These are phyloP conservation scores for Cladophialophora immunda DNA, from an alignment of 2,329 filamentous ascomycete species.

Conservation along the genomic window DNA sequence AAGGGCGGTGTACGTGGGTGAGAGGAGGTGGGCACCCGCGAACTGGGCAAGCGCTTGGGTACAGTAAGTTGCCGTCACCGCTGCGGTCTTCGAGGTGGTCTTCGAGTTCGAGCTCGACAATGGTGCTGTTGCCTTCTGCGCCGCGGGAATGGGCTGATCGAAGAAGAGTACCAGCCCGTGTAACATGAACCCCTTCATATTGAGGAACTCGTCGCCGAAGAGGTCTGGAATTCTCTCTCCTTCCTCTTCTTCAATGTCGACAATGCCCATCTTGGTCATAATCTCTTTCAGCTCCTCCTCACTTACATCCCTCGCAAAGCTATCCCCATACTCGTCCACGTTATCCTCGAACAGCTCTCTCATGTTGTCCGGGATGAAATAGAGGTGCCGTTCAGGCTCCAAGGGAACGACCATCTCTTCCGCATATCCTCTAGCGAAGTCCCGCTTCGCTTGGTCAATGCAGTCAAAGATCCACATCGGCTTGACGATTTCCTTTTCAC, in stretches of 20 bases:
- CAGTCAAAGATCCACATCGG: conserved; percentile 88
- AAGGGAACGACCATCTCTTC: conserved; percentile 69
- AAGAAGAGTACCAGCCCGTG: conserved; percentile 57
- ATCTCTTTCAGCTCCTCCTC: conserved; percentile 65
- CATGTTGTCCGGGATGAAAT: conserved; percentile 68
- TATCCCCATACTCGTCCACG: conserved; percentile 82
- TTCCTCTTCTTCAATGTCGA: conserved; percentile 35
- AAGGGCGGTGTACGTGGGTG: conserved; percentile 52
- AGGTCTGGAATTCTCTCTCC: conserved; percentile 42
- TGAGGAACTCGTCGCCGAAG: conserved; percentile 31
- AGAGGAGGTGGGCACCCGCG: conserved; percentile 67
- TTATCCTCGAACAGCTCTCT: conserved; percentile 61
- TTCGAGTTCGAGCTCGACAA: not conserved
- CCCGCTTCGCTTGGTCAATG: conserved; percentile 65
- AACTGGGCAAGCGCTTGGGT: conserved; percentile 71
- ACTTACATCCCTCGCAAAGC: conserved; percentile 76
- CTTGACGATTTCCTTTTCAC: conserved; percentile 75
- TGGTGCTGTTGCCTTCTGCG: not conserved
- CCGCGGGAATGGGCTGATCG: conserved; percentile 35
- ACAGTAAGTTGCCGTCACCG: conserved; percentile 46
- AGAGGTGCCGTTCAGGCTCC: conserved; percentile 73
- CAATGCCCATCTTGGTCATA: conserved; percentile 49
- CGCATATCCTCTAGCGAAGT: conserved; percentile 61
- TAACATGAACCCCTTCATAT: conserved; percentile 57
- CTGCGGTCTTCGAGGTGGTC: conserved; percentile 34